Evolutionary conservation across 257 asterid species (phyloP).

Genomic region (Lycium ferocissimum): DNA sequence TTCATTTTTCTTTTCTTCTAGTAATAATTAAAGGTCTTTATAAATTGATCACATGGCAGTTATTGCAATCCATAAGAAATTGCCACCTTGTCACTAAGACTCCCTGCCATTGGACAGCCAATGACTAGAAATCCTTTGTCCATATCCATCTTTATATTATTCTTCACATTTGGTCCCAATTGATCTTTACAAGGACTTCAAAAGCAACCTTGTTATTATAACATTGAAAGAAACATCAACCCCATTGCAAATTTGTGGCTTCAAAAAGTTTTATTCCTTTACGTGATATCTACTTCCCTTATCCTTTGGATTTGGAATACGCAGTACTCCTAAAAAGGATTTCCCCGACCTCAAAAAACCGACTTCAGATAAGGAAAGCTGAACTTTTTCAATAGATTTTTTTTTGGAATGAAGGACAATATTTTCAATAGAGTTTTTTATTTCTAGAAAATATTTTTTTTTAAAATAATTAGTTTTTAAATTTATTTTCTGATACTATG

Average conservation of each 20-base stretch:
- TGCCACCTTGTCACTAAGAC: conserved; percentile 37
- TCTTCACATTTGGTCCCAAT: neutral
- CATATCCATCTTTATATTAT: neutral
- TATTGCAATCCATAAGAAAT: conserved; percentile 27
- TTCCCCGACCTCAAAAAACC: no score
- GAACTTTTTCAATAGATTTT: no score
- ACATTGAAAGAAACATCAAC: neutral
- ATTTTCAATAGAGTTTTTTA: no score
- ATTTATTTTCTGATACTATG: no score
- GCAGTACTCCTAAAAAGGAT: no score
- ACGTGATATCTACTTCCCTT: conserved; percentile 8
- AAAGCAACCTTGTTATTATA: neutral
- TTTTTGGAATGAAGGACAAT: neutral
- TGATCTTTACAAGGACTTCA: neutral
- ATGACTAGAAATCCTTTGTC: neutral
- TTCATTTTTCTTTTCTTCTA: neutral
- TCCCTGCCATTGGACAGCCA: conserved; percentile 30
- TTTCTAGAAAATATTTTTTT: neutral
- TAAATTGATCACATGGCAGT: neutral
- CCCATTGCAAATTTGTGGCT: conserved; percentile 31
- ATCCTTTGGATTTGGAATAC: conserved; percentile 2
- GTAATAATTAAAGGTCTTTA: neutral
- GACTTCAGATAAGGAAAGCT: no score
- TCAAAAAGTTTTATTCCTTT: neutral
- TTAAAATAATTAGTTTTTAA: neutral